Evolutionary conservation across 768 basidiomycete species (phyloP), one percentile per base, ranked within the genome.

Genomic region (Boletus patriciae): DNA sequence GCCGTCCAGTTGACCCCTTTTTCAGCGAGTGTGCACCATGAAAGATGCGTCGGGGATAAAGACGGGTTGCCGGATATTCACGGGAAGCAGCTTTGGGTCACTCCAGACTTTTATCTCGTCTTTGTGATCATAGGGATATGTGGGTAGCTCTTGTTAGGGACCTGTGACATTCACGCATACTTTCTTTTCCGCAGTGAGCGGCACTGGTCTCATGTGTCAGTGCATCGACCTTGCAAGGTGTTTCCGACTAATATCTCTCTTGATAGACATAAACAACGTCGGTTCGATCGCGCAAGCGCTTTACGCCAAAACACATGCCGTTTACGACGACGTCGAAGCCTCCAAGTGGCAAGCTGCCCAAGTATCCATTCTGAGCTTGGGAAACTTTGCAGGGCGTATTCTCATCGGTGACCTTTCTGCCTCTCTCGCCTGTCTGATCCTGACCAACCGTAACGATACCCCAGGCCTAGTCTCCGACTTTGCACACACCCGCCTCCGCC

Each of bases 261-360:
- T 21, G 18, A 25, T 53, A 88, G 87, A 86, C 65, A 93, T 94
- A 72, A 93, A 92, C 69, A 93, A 94, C 59, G 90, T 87, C n/a
- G 89, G 92, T 16, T 82, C 86, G 2, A 87, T 91, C 57, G 78
- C 91, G 0, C 83, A 89, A 64, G 86, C 78, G 0, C 74, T 89
- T 27, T 87, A 84, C 61, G 81, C 84, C 4, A 77, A 85, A 52
- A 80, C 80, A 7, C 79, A 85, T 45, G 71, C 81, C 0, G 66
- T 77, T 3, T 93, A 89, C 65, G 84, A 92, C 62, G 82, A 83
- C n/a, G 67, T 80, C 0, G 80, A 82, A 59, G 85, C 90, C 0
- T 79, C 86, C 1, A 79, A 81, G 51, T 88, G 86, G 83, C 94
- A 97, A 74, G 85, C 90, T 0, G 77, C 83, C 4, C 93, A 97